Conservation (phyloP, 1,139 yeast species). For the Suhomyces bokatorum region DNA sequence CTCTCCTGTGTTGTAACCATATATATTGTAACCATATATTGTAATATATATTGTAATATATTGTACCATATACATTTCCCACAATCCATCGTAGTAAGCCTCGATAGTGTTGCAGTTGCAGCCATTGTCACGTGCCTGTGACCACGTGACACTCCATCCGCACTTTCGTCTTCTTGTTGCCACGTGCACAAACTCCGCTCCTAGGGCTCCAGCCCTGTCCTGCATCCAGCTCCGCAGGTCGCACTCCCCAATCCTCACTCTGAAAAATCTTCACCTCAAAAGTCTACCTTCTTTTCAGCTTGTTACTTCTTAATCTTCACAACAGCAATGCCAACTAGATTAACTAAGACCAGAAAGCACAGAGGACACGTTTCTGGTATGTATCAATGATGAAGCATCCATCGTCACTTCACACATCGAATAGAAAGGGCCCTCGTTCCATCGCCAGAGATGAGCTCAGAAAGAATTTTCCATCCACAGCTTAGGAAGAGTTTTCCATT, state of each 20-base stretch:
- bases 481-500: background rate
- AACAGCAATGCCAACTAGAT: conserved; percentile 95
- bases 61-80: too few species aligned
- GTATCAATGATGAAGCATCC: conserved; percentile 30
- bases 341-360: conserved; percentile 99
- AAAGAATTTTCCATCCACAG: background rate
- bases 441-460: conserved; percentile 6
- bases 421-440: background rate
- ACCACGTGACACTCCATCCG: too few species aligned
- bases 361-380: conserved; percentile 99
- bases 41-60: too few species aligned
- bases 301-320: conserved; percentile 22
- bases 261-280: conserved; percentile 20
- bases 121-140: background rate
- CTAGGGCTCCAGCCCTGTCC: conserved; percentile 8
- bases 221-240: background rate
- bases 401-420: background rate
- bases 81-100: background rate
- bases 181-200: background rate
- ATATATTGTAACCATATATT: too few species aligned
- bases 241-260: conserved; percentile 7
- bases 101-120: background rate
- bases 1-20: too few species aligned
- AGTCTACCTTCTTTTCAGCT: conserved; percentile 15
- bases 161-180: background rate